Evolutionary conservation across 495 filamentous ascomycete species (phyloP).

Genomic region (Xylaria longipes): DNA sequence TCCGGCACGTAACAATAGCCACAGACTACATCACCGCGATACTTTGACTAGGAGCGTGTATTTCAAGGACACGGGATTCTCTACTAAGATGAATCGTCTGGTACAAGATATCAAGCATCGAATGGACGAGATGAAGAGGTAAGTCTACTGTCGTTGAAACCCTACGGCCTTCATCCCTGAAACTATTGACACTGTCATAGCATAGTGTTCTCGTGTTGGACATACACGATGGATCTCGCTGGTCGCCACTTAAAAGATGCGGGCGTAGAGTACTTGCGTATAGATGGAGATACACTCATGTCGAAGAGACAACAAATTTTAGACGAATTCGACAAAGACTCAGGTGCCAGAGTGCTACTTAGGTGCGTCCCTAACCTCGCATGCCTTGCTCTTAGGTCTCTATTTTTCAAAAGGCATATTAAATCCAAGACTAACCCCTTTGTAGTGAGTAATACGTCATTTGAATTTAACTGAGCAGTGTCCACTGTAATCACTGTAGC

Average conservation of each 20-base stretch:
- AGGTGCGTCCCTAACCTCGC: not conserved
- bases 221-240: conserved; percentile 51
- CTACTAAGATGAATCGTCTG: conserved; percentile 47
- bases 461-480: not conserved
- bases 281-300: conserved; percentile 47
- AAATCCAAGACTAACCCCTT: conserved; percentile 3
- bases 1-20: not conserved
- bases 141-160: not conserved
- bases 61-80: conserved; percentile 33
- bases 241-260: conserved; percentile 28
- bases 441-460: conserved; percentile 1
- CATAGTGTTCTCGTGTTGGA: conserved; percentile 62
- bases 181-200: conserved; percentile 35
- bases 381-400: not conserved
- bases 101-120: conserved; percentile 41
- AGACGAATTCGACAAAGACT: conserved; percentile 40
- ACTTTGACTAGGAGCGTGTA: conserved; percentile 26
- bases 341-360: conserved; percentile 36
- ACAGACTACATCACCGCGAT: not conserved
- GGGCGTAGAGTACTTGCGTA: conserved; percentile 44
- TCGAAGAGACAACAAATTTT: conserved; percentile 43
- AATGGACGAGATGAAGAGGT: conserved; percentile 44
- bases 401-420: not conserved
- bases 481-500: not conserved
- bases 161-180: not conserved